Evolutionary conservation across 257 asterid species (phyloP).

Genomic region (Gynochthodes officinalis): DNA sequence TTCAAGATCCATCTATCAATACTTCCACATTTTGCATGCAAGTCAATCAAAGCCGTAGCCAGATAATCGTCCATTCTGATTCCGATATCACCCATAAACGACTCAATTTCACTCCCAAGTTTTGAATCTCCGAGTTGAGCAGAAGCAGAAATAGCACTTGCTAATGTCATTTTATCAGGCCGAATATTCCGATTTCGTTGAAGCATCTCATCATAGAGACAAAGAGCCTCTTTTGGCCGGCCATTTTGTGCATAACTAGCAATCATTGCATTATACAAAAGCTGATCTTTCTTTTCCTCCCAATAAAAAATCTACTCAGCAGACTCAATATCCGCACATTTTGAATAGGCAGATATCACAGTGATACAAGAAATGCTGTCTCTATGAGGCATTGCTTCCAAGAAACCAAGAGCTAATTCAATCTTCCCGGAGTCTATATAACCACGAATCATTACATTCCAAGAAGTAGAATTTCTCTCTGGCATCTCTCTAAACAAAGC

Average conservation of each 20-base stretch:
- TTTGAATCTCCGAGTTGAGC: constrained; percentile 76
- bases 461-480: constrained; percentile 58
- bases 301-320: constrained; percentile 52
- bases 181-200: constrained; percentile 29
- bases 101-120: constrained; percentile 51
- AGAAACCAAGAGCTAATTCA: constrained; percentile 58
- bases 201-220: constrained; percentile 65
- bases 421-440: constrained; percentile 55
- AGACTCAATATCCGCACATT: constrained; percentile 54
- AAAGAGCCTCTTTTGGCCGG: constrained; percentile 64
- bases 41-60: constrained; percentile 71
- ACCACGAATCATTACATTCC: constrained; percentile 75
- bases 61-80: constrained; percentile 76
- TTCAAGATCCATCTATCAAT: too few relatives aligned
- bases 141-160: constrained; percentile 76
- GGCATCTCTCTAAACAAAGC: constrained; percentile 65
- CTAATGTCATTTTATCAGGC: constrained; percentile 74
- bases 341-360: constrained; percentile 79
- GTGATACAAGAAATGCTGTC: constrained; percentile 58
- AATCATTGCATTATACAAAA: constrained; percentile 72
- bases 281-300: constrained; percentile 37
- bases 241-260: constrained; percentile 73
- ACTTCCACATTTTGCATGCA: constrained; percentile 72
- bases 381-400: constrained; percentile 60
- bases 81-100: constrained; percentile 49